Evolutionary conservation across 441 rosid species (phyloP).

Genomic region (Syzygium syzygioides): DNA sequence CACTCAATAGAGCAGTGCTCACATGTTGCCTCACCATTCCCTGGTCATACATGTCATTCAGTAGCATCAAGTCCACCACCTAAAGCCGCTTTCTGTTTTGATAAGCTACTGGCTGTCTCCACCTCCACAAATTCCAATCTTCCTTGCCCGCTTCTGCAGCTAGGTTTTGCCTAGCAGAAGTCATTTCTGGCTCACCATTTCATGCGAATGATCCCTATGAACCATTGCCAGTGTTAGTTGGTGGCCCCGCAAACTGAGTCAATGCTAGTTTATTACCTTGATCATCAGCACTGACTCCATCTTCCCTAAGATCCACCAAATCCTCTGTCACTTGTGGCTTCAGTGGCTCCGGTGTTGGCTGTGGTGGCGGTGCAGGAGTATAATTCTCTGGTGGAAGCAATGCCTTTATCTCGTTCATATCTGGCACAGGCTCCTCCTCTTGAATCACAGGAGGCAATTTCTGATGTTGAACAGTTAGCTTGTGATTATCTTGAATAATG

Average conservation of each 20-base stretch:
- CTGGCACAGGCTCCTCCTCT: conserved; percentile 55
- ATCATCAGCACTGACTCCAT: conserved; percentile 60
- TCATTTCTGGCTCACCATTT: conserved; percentile 53
- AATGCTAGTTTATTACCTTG: conserved; percentile 84
- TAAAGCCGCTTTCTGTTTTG: conserved; percentile 70
- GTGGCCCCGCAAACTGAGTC: conserved; percentile 73
- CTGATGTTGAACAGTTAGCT: too few relatives aligned
- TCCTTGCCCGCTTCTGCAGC: conserved; percentile 86
- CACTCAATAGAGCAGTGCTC: conserved; percentile 52
- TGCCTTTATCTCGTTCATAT: conserved; percentile 84
- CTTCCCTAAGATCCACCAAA: conserved; percentile 82
- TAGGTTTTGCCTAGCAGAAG: conserved; percentile 95
- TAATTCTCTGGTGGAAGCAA: conserved; percentile 73
- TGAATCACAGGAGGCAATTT: conserved; percentile 45
- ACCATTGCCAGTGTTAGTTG: conserved; percentile 42
- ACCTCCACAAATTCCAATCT: conserved; percentile 93
- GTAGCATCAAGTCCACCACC: conserved; percentile 88
- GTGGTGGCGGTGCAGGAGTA: conserved; percentile 59
- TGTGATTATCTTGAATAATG: too few relatives aligned
- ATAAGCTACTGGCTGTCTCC: conserved; percentile 75
- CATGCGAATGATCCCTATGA: conserved; percentile 92
- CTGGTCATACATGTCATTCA: conserved; percentile 93
- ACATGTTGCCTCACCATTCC: conserved; percentile 91
- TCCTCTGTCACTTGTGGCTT: conserved; percentile 48
- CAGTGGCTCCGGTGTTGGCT: conserved; percentile 43